Percentiles rank a stretch among this genome's conserved stretches.
Conservation (phyloP, 2,329 filamentous ascomycete species). For the Sphaerulina vaccinii region DNA sequence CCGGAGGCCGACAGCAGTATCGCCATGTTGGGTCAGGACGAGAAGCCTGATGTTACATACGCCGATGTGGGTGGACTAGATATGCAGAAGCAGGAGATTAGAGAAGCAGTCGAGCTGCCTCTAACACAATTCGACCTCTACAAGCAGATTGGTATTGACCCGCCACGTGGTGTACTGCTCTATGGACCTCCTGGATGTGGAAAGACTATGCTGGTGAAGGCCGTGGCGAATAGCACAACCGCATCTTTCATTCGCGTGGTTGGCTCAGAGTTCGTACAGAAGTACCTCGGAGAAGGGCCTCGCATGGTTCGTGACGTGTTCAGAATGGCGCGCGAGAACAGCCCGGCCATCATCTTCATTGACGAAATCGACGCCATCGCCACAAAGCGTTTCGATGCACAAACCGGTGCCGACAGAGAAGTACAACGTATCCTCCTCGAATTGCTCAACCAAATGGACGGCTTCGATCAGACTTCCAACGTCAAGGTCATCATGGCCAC, state of each 20-base stretch:
- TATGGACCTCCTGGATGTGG: slow-evolving; percentile 95
- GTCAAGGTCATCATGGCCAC: slow-evolving; percentile 99
- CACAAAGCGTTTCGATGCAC: slow-evolving; percentile 97
- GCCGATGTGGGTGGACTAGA: slow-evolving; percentile 96
- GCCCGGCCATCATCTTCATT: slow-evolving; percentile 98
- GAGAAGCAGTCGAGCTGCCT: slow-evolving; percentile 94
- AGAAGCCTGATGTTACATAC: slow-evolving; percentile 98
- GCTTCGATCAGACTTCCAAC: slow-evolving; percentile 97
- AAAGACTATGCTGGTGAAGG: slow-evolving; percentile 98
- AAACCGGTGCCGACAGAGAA: slow-evolving; percentile 95
- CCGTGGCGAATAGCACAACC: slow-evolving; percentile 95
- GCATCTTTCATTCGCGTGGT: slow-evolving; percentile 98
- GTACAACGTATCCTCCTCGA: slow-evolving; percentile 98
- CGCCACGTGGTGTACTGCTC: slow-evolving; percentile 89
- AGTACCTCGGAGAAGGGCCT: slow-evolving; percentile 95
- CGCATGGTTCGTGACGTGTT: slow-evolving; percentile 99
- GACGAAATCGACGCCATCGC: slow-evolving; percentile 99
- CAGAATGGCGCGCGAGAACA: slow-evolving; percentile 98
- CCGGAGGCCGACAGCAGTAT: slow-evolving; percentile 98
- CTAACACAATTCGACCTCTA: slow-evolving; percentile 98
- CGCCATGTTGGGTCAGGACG: slow-evolving; percentile 92
- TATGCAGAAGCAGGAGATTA: slow-evolving; percentile 99
- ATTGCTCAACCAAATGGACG: slow-evolving; percentile 98
- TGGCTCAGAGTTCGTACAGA: slow-evolving; percentile 97
- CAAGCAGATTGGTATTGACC: slow-evolving; percentile 98